Evolutionary conservation across 345 rosid genomes (phyloP), one percentile per base, ranked within the genome.

Genomic region (Heritiera fomes): DNA sequence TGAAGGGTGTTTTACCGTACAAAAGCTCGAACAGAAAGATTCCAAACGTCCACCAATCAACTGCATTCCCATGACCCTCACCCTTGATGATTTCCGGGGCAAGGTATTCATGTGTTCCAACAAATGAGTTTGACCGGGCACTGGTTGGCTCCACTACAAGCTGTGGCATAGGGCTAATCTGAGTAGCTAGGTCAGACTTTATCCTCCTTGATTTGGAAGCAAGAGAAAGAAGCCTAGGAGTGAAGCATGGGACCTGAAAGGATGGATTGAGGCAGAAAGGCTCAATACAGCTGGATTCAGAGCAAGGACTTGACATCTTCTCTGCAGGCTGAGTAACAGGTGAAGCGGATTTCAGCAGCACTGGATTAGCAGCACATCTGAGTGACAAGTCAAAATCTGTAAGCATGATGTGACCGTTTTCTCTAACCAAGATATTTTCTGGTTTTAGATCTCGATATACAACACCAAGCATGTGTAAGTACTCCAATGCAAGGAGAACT

Each of bases 391-490:
- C 97, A 75, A 92, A 92, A 87, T 92, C 94, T 10, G 94, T 82
- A 77, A 92, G 94, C 97, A 92, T 92, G 59, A 92, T 92, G 82
- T 90, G 97, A n/a, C 97, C 97, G 17, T 92, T 93, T 81, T 92
- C 97, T 66, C 97, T 79, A 75, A 90, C 93, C 73, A 92, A 86
- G 72, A 92, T 86, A 75, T 92, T 92, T 82, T 92, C 97, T 17
- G 97, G 97, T 82, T 92, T 92, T 60, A 92, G 71, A 83, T 92
- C 97, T 55, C 97, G 88, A 80, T 92, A 92, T 30, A 92, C 91
- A 69, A 92, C 93, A 66, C 97, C 97, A 80, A 92, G 93, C 97
- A 92, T 89, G 86, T 92, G 97, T 67, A 92, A 76, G 84, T 92
- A 92, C 80, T 92, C 97, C 62, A 92, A 78, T 40, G 94, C 92